Base-by-base conservation (phyloP, 176 grass and related monocot genomes). In the Microstegium vimineum region DNA sequence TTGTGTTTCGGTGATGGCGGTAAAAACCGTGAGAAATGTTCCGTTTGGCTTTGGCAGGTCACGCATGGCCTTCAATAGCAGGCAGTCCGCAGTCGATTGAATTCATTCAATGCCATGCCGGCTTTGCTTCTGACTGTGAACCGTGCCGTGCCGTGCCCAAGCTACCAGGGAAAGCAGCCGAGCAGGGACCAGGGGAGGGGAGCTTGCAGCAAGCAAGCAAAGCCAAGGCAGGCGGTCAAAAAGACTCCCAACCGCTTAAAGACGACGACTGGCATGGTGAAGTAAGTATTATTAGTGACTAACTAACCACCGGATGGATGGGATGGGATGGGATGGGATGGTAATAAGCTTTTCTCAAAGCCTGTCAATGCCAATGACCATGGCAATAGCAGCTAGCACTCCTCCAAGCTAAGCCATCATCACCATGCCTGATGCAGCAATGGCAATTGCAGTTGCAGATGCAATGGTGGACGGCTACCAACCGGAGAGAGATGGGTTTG, bases 1-100 rank as follows among this genome's bases (percentile, higher is more conserved):
- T 12, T n/a, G n/a, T n/a, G n/a, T n/a, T 45, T 45, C 18, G 25
- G 25, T 4, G 38, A 6, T 32, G 26, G 76, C 40, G 65, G 61
- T 79, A 79, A 78, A 78, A 78, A 56, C 51, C 51, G 60, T 46
- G 76, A 65, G 41, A 66, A 79, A 35, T 79, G 77, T 79, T 79
- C 77, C 30, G 20, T 56, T 56, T 56, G 52, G 52, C 52, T 36
- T 47, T 66, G 61, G 62, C 41, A 49, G 33, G 28, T 66, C 52
- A n/a, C 22, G 52, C 76, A 23, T 16, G 77, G 13, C 20, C 76
- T 15, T 79, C 32, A 67, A 67, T 79, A 61, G 77, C 49, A 52
- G 49, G 51, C 51, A 54, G 51, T 54, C n/a, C n/a, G n/a, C n/a
- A n/a, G n/a, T 52, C 18, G 47, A 75, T 56, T 38, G 43, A 20